These are phyloP conservation scores for Cryptosporidium sp. DNA, from an alignment of 169 alveolate genomes.

Conservation along the genomic window DNA sequence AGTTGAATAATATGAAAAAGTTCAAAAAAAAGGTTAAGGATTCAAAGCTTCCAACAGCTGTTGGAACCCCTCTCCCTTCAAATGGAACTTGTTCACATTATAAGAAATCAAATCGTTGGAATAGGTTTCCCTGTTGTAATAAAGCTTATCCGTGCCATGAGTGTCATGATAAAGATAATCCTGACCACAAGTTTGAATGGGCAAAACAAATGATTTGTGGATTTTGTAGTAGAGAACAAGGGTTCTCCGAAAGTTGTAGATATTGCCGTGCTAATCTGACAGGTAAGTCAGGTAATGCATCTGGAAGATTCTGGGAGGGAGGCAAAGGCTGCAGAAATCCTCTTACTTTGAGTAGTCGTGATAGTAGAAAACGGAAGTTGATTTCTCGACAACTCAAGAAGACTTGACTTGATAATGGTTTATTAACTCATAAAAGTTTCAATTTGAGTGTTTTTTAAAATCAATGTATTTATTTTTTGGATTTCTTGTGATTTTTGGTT, in stretches of 20 bases:
- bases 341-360: constrained; percentile 80
- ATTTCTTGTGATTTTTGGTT: background rate
- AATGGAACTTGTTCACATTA: constrained; percentile 89
- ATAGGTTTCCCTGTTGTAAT: constrained; percentile 90
- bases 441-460: no score
- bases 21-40: constrained; percentile 18
- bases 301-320: constrained; percentile 80
- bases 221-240: constrained; percentile 86
- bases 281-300: constrained; percentile 75
- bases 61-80: constrained; percentile 87
- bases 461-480: background rate
- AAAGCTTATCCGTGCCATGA: constrained; percentile 89
- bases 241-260: constrained; percentile 78
- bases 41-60: constrained; percentile 58
- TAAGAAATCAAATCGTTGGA: constrained; percentile 89
- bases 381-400: constrained; percentile 76
- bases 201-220: constrained; percentile 90
- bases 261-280: constrained; percentile 77
- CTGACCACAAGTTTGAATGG: constrained; percentile 86
- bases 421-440: no score
- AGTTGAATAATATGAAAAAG: constrained; percentile 14
- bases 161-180: constrained; percentile 86
- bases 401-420: background rate
- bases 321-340: constrained; percentile 86
- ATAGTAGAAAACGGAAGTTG: constrained; percentile 80